Evolutionary conservation across 106 monocot genomes (phyloP), one percentile per base, ranked within the genome.

Genomic region (Posidonia australis): DNA sequence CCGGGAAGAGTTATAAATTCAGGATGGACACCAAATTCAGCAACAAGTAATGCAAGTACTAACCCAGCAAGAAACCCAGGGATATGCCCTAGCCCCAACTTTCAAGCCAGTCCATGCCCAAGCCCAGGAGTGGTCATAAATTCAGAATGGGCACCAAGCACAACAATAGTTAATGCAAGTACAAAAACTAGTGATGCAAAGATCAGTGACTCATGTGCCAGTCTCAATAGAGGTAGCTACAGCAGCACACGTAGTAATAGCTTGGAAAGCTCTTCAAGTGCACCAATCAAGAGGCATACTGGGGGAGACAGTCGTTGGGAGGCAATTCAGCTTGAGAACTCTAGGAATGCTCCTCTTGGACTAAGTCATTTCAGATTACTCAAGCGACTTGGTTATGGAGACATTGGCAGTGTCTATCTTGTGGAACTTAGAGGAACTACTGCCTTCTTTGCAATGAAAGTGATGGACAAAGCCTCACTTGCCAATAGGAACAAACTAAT

Each of bases 341-440:
- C 64, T 23, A 32, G 32, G 28, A 65, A 51, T 17, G 54, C 44
- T 9, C 73, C 65, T 23, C 13, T 65, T 1, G 73, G 73, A 0
- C 46, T 73, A 0, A 46, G 46, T 57, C 42, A 63, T 27, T 73
- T 73, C 65, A 44, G 73, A 29, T 20, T 73, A 12, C 65, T 73
- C 19, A 73, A 73, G 65, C 64, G 73, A 25, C 56, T 73, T 1
- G 73, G 73, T 18, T 73, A 73, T 14, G 73, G 73, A n/a, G 73
- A 73, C 63, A 73, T 73, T 28, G 73, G 73, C 9, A 73, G 73
- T 30, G 73, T 73, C 9, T 73, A 73, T 25, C 65, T 73, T 19
- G 73, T 73, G 19, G 73, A 73, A 23, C 65, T 73, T 6, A 36
- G 54, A 43, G 73, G 73, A 22, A 54, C 57, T 5, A 42, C 12